phyloP scores from a whole-genome alignment of 768 basidiomycete species.

The Boletus eberwhitei region DNA sequence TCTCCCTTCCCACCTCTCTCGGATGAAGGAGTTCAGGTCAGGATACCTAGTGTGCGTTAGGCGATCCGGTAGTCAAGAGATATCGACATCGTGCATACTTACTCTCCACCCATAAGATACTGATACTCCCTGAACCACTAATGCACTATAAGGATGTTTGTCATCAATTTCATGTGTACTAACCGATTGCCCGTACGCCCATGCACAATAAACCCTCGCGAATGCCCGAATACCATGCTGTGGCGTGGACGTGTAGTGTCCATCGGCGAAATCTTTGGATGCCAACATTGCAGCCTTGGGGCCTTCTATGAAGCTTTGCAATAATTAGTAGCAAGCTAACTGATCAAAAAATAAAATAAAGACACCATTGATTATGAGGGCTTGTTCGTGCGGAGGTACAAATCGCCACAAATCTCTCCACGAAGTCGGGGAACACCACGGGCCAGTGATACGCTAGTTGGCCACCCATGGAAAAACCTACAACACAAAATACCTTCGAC shows the following conservation, averaged over 20 bases:
- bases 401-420: conserved; percentile 43
- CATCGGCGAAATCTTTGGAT: conserved; percentile 53
- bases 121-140: conserved; percentile 56
- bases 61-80: background rate
- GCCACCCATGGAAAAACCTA: conserved; percentile 62
- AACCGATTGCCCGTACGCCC: conserved; percentile 60
- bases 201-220: conserved; percentile 55
- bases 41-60: conserved; percentile 35
- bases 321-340: background rate
- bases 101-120: conserved; percentile 43
- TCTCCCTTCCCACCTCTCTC: conserved; percentile 48
- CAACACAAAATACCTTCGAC: conserved; percentile 18
- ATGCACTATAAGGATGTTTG: background rate
- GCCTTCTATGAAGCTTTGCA: conserved; percentile 55
- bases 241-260: conserved; percentile 48
- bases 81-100: conserved; percentile 6
- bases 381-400: conserved; percentile 57
- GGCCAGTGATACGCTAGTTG: conserved; percentile 60
- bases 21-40: conserved; percentile 47
- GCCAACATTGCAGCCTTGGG: conserved; percentile 52
- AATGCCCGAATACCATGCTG: conserved; percentile 54
- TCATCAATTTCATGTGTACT: conserved; percentile 9
- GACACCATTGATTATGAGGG: conserved; percentile 52
- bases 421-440: conserved; percentile 53
- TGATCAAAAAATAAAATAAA: background rate